These are phyloP conservation scores for Rhododendron kiyosumense DNA, from an alignment of 148 eudicot species.

Conservation along the genomic window DNA sequence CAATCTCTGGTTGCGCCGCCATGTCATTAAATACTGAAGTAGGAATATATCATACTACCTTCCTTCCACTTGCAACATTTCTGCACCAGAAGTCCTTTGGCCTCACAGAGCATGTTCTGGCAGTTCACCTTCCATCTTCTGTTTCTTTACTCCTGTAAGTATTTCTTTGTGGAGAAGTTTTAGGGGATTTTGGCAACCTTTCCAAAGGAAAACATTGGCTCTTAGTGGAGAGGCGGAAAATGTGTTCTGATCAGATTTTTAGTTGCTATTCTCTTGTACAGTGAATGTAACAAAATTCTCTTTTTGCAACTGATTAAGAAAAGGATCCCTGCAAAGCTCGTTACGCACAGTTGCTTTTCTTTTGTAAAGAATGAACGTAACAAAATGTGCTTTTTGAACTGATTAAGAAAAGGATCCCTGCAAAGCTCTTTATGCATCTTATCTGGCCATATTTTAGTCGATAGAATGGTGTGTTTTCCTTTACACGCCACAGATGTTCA, in stretches of 20 bases:
- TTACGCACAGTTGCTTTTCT: background rate
- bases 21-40: background rate
- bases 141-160: background rate
- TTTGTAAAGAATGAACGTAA: background rate
- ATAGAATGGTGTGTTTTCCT: background rate
- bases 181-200: background rate
- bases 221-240: background rate
- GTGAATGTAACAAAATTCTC: background rate
- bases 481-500: background rate
- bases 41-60: background rate
- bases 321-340: background rate
- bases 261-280: background rate
- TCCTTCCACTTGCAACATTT: background rate
- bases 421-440: background rate
- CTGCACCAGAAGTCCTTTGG: background rate
- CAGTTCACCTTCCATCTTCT: background rate
- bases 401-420: background rate
- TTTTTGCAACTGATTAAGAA: background rate
- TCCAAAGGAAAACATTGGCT: background rate
- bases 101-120: background rate
- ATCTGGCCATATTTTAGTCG: background rate
- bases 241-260: background rate
- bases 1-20: slow-evolving; percentile 8
- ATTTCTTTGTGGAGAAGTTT: background rate
- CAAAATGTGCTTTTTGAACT: too few species aligned